Percentiles rank a stretch among this genome's conserved stretches.
phyloP scores from a whole-genome alignment of 768 basidiomycete species.

The Termitomyces sp. region DNA sequence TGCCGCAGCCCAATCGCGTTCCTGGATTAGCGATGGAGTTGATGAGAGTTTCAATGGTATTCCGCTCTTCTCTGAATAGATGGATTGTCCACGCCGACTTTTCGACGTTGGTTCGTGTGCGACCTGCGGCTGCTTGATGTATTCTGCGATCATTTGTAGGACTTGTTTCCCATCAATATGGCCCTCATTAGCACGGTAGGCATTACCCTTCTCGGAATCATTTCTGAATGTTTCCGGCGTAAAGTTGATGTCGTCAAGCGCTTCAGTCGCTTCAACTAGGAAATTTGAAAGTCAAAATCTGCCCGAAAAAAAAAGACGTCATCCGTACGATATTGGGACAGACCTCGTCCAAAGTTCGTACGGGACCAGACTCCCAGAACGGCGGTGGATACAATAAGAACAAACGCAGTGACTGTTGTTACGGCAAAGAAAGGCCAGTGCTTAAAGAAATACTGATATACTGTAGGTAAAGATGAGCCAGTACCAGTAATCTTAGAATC shows the following conservation, averaged over 20 bases:
- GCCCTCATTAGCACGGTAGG: background rate
- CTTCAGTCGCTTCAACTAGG: constrained; percentile 34
- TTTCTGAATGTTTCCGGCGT: constrained; percentile 36
- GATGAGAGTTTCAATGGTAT: constrained; percentile 13
- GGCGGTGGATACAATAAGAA: constrained; percentile 36
- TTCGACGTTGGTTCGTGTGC: background rate
- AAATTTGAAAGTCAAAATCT: background rate
- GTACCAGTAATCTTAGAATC: background rate
- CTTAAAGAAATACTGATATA: constrained; percentile 37
- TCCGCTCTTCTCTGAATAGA: constrained; percentile 11
- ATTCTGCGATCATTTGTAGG: background rate
- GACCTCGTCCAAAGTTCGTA: constrained; percentile 49
- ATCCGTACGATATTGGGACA: constrained; percentile 46
- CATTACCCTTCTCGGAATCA: constrained; percentile 17
- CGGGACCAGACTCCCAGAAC: constrained; percentile 43
- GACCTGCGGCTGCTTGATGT: constrained; percentile 9
- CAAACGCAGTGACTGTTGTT: constrained; percentile 36
- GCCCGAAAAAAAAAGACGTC: background rate
- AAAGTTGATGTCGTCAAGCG: constrained; percentile 38
- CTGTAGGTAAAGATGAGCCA: constrained; percentile 17
- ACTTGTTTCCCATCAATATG: constrained; percentile 5
- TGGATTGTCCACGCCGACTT: constrained; percentile 5
- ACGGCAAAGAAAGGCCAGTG: constrained; percentile 47
- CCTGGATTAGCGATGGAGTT: constrained; percentile 13
- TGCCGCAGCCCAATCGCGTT: background rate